phyloP scores from a whole-genome alignment of 805 yeast genomes.

The Lipomyces anomalus region DNA sequence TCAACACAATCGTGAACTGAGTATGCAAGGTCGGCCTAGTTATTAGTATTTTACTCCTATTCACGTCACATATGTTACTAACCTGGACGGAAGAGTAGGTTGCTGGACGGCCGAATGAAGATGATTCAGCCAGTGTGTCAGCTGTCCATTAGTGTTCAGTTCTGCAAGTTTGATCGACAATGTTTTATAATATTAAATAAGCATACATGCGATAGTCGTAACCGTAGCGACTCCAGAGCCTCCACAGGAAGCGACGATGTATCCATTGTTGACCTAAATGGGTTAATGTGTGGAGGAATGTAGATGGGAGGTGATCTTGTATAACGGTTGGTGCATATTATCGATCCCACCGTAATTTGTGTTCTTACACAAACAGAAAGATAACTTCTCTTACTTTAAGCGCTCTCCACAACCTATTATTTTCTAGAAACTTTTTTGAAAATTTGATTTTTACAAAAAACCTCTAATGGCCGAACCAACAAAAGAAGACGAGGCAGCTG shows the following conservation, averaged over 20 bases:
- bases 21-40: slow-evolving; percentile 68
- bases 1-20: slow-evolving; percentile 74
- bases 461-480: slow-evolving; percentile 5
- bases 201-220: slow-evolving; percentile 51
- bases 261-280: slow-evolving; percentile 15
- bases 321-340: too few species aligned
- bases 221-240: slow-evolving; percentile 56
- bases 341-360: too few species aligned
- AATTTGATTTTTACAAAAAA: neutral
- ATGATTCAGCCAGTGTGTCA: slow-evolving; percentile 16
- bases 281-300: too few species aligned
- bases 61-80: slow-evolving; percentile 25
- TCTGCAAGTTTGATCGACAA: neutral
- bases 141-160: neutral
- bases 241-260: slow-evolving; percentile 50
- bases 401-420: too few species aligned
- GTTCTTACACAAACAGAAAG: too few species aligned
- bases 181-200: neutral
- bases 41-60: slow-evolving; percentile 48
- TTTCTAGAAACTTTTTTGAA: too few species aligned
- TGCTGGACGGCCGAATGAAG: slow-evolving; percentile 20
- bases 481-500: slow-evolving; percentile 22
- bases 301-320: too few species aligned
- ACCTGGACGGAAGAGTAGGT: slow-evolving; percentile 24
- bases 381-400: too few species aligned